Percentiles rank a stretch among this genome's conserved stretches.
Conservation (phyloP, 164 flowering plant species). For the Umbellularia californica region DNA sequence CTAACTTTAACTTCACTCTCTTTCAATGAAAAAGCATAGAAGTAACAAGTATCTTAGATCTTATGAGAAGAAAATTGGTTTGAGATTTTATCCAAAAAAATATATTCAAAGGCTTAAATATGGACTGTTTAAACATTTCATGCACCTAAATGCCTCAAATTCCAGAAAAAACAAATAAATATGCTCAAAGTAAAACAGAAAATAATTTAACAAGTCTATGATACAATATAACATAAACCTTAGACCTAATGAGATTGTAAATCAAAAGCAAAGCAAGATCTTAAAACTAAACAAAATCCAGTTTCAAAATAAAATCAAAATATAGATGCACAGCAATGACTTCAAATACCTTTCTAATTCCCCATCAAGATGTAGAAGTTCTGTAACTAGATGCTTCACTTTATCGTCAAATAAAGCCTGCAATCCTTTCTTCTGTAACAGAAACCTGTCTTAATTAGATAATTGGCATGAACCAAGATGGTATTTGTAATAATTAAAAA, state of each 20-base stretch:
- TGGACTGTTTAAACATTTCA: no score
- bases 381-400: constrained; percentile 68
- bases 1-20: no score
- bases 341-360: constrained; percentile 22
- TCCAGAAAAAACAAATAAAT: no score
- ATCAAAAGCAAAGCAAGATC: not conserved
- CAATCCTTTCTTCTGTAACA: constrained; percentile 74
- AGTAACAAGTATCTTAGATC: no score
- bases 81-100: no score
- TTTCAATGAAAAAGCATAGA: no score
- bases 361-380: constrained; percentile 56
- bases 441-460: constrained; percentile 11
- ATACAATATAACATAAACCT: not conserved
- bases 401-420: constrained; percentile 54
- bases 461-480: not conserved
- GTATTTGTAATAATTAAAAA: no score
- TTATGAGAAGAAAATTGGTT: no score
- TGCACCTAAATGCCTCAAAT: no score
- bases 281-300: not conserved
- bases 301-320: not conserved
- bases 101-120: no score
- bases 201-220: not conserved
- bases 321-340: not conserved
- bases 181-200: no score
- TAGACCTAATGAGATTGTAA: not conserved